phyloP scores from a whole-genome alignment of 495 filamentous ascomycete species.

The Jackrogersella multiformis region DNA sequence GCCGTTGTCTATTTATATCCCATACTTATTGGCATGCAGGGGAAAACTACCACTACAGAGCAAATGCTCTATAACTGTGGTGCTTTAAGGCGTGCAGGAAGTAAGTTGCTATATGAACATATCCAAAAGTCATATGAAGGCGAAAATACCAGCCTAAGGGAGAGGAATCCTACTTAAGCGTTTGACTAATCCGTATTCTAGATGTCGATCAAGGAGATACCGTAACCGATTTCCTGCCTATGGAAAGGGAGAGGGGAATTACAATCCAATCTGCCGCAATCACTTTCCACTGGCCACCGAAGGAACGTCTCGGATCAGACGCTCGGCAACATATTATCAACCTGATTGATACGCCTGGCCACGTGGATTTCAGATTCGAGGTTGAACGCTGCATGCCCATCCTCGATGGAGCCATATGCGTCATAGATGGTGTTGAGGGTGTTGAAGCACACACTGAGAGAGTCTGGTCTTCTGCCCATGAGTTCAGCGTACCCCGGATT shows the following conservation, averaged over 20 bases:
- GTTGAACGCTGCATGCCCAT: conserved; percentile 92
- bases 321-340: conserved; percentile 71
- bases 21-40: conserved; percentile 56
- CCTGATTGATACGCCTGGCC: conserved; percentile 96
- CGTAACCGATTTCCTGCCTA: conserved; percentile 95
- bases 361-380: conserved; percentile 98
- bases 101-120: conserved; percentile 53
- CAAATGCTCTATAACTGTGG: conserved; percentile 99
- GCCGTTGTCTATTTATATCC: conserved; percentile 15
- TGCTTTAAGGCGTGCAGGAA: conserved; percentile 83
- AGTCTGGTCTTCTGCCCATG: conserved; percentile 90
- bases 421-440: conserved; percentile 95
- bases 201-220: conserved; percentile 98
- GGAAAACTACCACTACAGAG: conserved; percentile 99
- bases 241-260: conserved; percentile 92
- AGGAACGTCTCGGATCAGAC: conserved; percentile 44
- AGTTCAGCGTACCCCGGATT: conserved; percentile 84
- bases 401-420: conserved; percentile 93
- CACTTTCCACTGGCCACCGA: conserved; percentile 82
- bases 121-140: neutral
- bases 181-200: conserved; percentile 44
- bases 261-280: conserved; percentile 98
- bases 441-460: conserved; percentile 98
- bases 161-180: neutral
- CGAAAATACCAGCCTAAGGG: too few species aligned